phyloP scores from a whole-genome alignment of 345 rosid genomes.

The Stellera chamaejasme region DNA sequence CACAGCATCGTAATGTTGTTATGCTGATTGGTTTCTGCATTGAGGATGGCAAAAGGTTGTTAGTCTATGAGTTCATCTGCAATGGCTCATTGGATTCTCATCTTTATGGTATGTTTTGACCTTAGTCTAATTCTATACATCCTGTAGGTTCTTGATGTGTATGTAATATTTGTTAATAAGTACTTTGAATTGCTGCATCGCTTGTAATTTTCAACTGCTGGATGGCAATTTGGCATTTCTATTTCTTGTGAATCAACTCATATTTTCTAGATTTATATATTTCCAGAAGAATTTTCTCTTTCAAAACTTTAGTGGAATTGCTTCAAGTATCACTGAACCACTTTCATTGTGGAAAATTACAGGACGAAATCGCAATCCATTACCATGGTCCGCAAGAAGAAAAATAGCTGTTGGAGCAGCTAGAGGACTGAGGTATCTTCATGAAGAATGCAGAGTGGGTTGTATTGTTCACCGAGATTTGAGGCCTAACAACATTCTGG shows the following conservation, averaged over 20 bases:
- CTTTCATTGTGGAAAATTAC: slow-evolving; percentile 9
- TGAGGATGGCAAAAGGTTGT: slow-evolving; percentile 79
- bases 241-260: no score
- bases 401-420: slow-evolving; percentile 97
- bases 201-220: no score
- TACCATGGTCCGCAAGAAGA: slow-evolving; percentile 86
- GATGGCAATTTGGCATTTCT: no score
- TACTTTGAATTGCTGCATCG: no score
- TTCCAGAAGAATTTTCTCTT: no score
- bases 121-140: no score
- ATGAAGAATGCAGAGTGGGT: slow-evolving; percentile 99
- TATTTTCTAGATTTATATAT: no score
- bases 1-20: slow-evolving; percentile 96
- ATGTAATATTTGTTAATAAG: no score
- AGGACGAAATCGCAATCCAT: slow-evolving; percentile 48
- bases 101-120: slow-evolving; percentile 62
- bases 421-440: slow-evolving; percentile 93
- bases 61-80: slow-evolving; percentile 93
- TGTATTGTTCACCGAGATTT: slow-evolving; percentile 97
- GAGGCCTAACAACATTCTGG: slow-evolving; percentile 93
- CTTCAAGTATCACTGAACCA: no score
- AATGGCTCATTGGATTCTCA: slow-evolving; percentile 89
- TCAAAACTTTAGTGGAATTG: no score
- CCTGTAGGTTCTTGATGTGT: no score
- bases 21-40: slow-evolving; percentile 86